Percentiles rank a stretch among this genome's conserved stretches.
phyloP scores from a whole-genome alignment of 1,284 basidiomycete species.

The Violaceomyces palustris region DNA sequence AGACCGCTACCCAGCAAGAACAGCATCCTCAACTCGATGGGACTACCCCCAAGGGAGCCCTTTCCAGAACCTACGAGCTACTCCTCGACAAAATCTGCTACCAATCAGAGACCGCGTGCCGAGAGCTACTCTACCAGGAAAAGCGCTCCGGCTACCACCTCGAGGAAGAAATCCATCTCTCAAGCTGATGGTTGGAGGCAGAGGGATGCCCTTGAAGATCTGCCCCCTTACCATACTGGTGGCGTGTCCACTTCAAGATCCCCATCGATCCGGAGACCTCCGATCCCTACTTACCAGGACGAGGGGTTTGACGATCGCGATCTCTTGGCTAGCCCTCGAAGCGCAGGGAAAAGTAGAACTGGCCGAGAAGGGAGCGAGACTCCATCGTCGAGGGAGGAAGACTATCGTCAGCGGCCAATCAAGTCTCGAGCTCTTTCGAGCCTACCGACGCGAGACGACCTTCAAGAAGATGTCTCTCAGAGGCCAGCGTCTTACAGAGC shows the following conservation, averaged over 20 bases:
- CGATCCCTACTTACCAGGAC: conserved; percentile 2
- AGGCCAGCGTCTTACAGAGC: no score
- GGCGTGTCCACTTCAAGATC: conserved; percentile 4
- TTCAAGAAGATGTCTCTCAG: no score
- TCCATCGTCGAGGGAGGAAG: no score
- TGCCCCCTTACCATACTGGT: conserved; percentile 3
- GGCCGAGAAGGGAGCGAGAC: no score
- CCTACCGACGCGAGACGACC: no score
- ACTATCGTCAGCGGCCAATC: no score
- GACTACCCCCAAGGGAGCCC: conserved; percentile 17
- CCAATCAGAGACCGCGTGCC: conserved; percentile 2
- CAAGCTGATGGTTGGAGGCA: no score
- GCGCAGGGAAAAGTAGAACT: no score
- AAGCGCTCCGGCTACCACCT: conserved; percentile 3
- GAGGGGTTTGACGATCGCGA: neutral
- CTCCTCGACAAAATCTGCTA: conserved; percentile 7
- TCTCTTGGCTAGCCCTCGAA: neutral
- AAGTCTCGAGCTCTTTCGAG: no score
- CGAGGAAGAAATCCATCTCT: no score
- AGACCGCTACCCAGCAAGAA: conserved; percentile 14
- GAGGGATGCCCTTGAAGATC: no score
- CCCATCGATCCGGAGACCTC: conserved; percentile 6
- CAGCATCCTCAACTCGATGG: conserved; percentile 24
- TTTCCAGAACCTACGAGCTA: conserved; percentile 14
- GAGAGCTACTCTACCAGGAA: conserved; percentile 16